Conservation (phyloP, 2,329 filamentous ascomycete species). For the Malbranchea cinnamomea region DNA sequence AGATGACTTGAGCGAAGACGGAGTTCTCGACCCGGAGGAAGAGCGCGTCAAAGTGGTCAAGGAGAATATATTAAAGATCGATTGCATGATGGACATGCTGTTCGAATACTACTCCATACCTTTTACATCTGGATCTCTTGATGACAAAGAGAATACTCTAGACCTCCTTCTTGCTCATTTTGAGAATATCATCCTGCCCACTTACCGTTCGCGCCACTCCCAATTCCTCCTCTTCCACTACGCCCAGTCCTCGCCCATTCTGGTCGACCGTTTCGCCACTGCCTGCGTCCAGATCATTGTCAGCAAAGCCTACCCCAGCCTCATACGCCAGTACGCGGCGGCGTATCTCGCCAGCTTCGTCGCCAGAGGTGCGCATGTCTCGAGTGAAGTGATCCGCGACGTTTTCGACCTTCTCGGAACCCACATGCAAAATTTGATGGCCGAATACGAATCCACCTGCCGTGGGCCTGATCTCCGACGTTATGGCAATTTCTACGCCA, state of each 20-base stretch:
- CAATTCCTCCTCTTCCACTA: conserved; percentile 97
- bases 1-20: conserved; percentile 52
- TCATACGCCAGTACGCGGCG: conserved; percentile 69
- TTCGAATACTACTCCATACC: conserved; percentile 68
- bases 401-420: conserved; percentile 67
- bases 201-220: conserved; percentile 79
- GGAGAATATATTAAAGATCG: conserved; percentile 78
- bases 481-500: conserved; percentile 73
- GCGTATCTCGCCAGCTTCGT: conserved; percentile 93
- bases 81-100: conserved; percentile 72
- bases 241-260: conserved; percentile 61
- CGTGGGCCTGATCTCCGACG: conserved; percentile 72
- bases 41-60: conserved; percentile 53
- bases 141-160: conserved; percentile 56
- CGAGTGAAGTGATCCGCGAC: conserved; percentile 58
- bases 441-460: conserved; percentile 56
- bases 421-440: conserved; percentile 62
- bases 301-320: conserved; percentile 52
- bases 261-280: conserved; percentile 71
- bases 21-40: conserved; percentile 36
- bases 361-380: conserved; percentile 71
- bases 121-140: conserved; percentile 53
- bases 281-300: conserved; percentile 60
- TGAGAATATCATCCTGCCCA: conserved; percentile 72
- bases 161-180: conserved; percentile 76